These are phyloP conservation scores for Musa schizocarpa DNA, from an alignment of 176 grass and related monocot genomes.

Conservation along the genomic window DNA sequence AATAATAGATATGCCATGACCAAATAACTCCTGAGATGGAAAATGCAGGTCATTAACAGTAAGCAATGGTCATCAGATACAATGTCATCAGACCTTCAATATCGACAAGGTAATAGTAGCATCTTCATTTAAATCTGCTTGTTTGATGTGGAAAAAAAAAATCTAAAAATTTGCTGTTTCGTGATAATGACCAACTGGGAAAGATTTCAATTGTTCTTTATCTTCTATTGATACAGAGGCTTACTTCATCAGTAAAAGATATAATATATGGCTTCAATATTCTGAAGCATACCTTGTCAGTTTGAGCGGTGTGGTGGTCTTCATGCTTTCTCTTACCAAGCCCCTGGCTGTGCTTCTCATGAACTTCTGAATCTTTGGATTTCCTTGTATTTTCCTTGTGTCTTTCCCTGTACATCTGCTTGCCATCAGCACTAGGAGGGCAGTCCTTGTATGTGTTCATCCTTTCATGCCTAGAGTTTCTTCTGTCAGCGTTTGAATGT, in stretches of 20 bases:
- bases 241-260: background rate
- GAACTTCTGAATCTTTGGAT: slow-evolving; percentile 42
- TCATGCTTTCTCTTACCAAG: slow-evolving; percentile 69
- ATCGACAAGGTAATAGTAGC: background rate
- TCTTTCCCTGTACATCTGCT: slow-evolving; percentile 41
- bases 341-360: slow-evolving; percentile 43
- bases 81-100: too few species aligned
- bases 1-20: too few species aligned
- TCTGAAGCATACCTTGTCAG: slow-evolving; percentile 56
- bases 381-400: slow-evolving; percentile 65
- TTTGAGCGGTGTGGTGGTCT: slow-evolving; percentile 44
- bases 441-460: slow-evolving; percentile 36
- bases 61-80: too few species aligned
- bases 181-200: background rate
- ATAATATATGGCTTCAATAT: background rate
- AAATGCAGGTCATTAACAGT: too few species aligned
- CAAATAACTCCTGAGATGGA: too few species aligned
- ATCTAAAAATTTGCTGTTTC: background rate
- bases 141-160: background rate
- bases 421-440: slow-evolving; percentile 37
- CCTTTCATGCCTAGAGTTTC: slow-evolving; percentile 67
- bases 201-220: background rate
- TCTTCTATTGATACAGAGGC: background rate
- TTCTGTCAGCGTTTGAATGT: slow-evolving; percentile 43
- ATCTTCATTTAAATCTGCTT: background rate